Base-by-base conservation (phyloP, 371 early-diverging fungal genomes). In the Circinella umbellata region DNA sequence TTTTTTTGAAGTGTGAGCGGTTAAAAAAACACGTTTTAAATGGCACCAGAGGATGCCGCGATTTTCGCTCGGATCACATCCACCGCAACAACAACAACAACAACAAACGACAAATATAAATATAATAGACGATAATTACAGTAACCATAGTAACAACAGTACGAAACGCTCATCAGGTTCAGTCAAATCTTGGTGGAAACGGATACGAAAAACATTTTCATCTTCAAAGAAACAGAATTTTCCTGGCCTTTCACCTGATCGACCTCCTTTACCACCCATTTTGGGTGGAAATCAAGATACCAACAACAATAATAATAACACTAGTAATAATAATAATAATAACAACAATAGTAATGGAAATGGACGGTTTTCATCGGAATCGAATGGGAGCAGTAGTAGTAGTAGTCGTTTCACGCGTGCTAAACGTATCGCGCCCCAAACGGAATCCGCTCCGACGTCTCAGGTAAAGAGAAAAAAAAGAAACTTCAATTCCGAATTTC, bases 191-290 rank as follows among this genome's bases (percentile, higher is more conserved):
- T 66, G 42, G 42, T 66, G 55, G 59, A n/a, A 61, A 14, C 46
- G 65, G 4, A 9, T 64, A 15, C 65, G 65, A 9, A 48, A 48
- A 18, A 51, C 46, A 15, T 48, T 64, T 34, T 57, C 57, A 36
- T 34, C 65, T 8, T 36, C 65, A 53, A 48, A 35, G 4, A 36
- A 60, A 20, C 61, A 36, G 1, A 39, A 59, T 37, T 69, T 63
- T 37, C 64, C 55, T 17, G 64, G 57, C 18, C 42, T 69, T 4
- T 69, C 69, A 18, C 69, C 69, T 3, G 59, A 69, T 59, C 37
- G 59, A 13, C 69, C 69, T 15, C 69, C 69, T 34, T 59, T 69
- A 15, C 69, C 69, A 46, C 53, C 65, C 7, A 36, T 61, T 17
- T n/a, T 46, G 37, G 65, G 48, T 36, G 20, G 36, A 5, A 9